Evolutionary conservation across 2,329 filamentous ascomycete genomes (phyloP), one percentile per base, ranked within the genome.

Genomic region (Botrytis galanthina): DNA sequence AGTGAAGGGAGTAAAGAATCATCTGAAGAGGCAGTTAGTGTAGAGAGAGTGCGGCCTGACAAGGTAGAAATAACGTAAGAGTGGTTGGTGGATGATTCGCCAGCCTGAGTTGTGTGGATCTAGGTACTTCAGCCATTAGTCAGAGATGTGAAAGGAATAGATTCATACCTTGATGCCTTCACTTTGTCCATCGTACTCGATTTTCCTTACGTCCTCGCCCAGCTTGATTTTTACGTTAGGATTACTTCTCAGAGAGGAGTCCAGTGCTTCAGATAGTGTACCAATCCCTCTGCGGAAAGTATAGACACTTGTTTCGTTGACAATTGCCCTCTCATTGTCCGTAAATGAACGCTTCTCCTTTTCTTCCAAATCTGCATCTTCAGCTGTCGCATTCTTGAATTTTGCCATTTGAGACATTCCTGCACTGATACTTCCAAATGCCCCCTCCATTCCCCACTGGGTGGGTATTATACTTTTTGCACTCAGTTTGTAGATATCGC

Each of bases 401-500:
- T 67, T 67, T n/a, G 20, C 8, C 26, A 64, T 39, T 46, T 62
- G 32, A n/a, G n/a, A 67, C 8, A n/a, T 20, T 32, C 39, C 44
- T 12, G 70, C 75, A 39, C 44, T 74, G 5, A 80, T 32, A 48
- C 74, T 77, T 14, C 77, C 78, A 69, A 73, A 61, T 9, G 64
- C 12, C 0, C 39, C 67, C 60, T 81, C 80, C 32, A 73, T 59
- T 59, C 76, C 48, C 78, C 78, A 81, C 5, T 74, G n/a, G n/a
- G 57, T 59, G 0, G 78, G 74, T 37, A 79, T 44, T 51, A 92
- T 84, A 69, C 89, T 90, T 77, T 89, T 89, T 66, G 89, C 89
- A 82, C 94, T 97, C 69, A 98, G 85, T 80, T 91, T 87, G 81
- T 93, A 90, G 66, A 97, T 89, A 82, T 98, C 93, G 8, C 96